Evolutionary conservation across 129 eudicot genomes (phyloP).

Genomic region (Helichrysum umbraculigerum): DNA sequence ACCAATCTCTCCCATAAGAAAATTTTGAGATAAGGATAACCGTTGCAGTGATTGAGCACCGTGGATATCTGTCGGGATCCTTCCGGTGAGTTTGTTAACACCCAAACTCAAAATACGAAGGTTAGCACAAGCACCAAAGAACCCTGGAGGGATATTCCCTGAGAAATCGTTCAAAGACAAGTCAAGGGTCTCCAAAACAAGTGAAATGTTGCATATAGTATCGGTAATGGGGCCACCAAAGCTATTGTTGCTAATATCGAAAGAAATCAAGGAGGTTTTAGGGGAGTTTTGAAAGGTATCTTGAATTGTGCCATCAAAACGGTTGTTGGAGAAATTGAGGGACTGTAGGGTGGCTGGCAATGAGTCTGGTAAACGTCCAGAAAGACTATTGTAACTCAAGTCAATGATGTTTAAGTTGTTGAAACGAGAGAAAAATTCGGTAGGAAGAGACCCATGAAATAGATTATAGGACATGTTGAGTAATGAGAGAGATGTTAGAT

Average conservation of each 20-base stretch:
- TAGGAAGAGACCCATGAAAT: conserved; percentile 38
- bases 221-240: conserved; percentile 20
- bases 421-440: conserved; percentile 29
- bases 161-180: too few species aligned
- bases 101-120: conserved; percentile 38
- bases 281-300: background rate
- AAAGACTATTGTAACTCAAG: conserved; percentile 37
- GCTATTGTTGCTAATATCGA: conserved; percentile 22
- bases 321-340: conserved; percentile 39
- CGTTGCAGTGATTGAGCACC: conserved; percentile 15
- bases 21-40: conserved; percentile 34
- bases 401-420: conserved; percentile 32
- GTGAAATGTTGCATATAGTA: too few species aligned
- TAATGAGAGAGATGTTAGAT: conserved; percentile 42
- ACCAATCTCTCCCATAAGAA: background rate
- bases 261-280: conserved; percentile 23
- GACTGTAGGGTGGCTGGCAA: conserved; percentile 27
- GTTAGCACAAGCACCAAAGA: conserved; percentile 25
- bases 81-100: conserved; percentile 36
- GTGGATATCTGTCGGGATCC: background rate
- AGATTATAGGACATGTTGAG: conserved; percentile 49
- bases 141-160: conserved; percentile 26
- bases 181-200: too few species aligned
- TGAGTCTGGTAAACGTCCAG: conserved; percentile 31
- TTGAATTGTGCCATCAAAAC: conserved; percentile 29